These are phyloP conservation scores for Akebia trifoliata DNA, from an alignment of 164 flowering plant species.

Conservation along the genomic window DNA sequence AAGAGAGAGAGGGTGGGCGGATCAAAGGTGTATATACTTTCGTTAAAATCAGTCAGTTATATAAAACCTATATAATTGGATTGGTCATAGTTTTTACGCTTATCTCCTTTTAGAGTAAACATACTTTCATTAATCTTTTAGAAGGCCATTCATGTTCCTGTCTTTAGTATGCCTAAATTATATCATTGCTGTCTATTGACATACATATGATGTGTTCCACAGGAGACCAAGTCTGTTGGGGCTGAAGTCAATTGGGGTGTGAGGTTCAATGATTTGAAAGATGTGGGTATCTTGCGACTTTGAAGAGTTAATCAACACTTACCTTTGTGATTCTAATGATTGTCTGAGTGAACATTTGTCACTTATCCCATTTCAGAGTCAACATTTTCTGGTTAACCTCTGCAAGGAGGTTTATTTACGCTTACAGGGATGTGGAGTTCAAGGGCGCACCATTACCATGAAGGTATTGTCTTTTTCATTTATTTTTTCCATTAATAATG, in stretches of 20 bases:
- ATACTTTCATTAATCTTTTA: background rate
- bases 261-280: constrained; percentile 68
- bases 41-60: background rate
- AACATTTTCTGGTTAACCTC: constrained; percentile 55
- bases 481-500: background rate
- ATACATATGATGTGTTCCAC: constrained; percentile 14
- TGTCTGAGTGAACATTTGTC: background rate
- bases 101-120: background rate
- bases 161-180: background rate
- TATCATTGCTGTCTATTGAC: background rate
- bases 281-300: constrained; percentile 46
- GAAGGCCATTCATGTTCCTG: background rate
- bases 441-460: constrained; percentile 76
- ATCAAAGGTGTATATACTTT: too few relatives aligned
- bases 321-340: background rate
- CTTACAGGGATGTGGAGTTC: constrained; percentile 76
- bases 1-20: too few relatives aligned
- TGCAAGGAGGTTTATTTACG: constrained; percentile 91
- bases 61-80: background rate
- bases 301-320: constrained; percentile 4
- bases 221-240: constrained; percentile 94
- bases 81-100: background rate
- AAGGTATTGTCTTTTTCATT: constrained; percentile 41
- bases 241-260: constrained; percentile 99
- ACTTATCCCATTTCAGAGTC: constrained; percentile 38